phyloP scores from a whole-genome alignment of 2,329 filamentous ascomycete genomes.

The Aspergillus jensenii region DNA sequence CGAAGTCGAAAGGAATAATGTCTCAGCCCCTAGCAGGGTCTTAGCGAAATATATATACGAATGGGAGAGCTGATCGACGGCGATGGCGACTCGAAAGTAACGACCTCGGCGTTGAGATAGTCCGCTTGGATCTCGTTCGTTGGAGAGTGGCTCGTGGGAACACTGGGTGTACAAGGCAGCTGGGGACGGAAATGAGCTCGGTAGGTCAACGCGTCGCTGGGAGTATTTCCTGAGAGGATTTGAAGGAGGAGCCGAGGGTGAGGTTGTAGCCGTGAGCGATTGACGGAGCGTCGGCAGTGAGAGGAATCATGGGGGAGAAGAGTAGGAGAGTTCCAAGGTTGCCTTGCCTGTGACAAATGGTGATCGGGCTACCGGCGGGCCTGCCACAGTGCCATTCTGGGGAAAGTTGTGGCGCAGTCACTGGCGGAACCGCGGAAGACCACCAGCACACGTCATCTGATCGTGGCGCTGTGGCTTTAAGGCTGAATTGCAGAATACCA shows the following conservation, averaged over 20 bases:
- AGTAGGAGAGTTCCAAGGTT: background rate
- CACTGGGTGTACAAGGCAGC: background rate
- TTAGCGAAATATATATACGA: background rate
- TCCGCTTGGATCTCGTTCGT: background rate
- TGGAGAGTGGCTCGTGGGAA: background rate
- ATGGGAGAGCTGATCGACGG: background rate
- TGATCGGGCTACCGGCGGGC: background rate
- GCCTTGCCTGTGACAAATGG: conserved; percentile 8
- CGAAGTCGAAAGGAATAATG: background rate
- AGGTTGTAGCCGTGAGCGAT: background rate
- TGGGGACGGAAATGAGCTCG: background rate
- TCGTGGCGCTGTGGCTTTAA: conserved; percentile 7
- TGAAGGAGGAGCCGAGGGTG: background rate
- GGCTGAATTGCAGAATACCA: background rate
- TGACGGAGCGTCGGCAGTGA: background rate
- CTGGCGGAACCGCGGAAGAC: conserved; percentile 1
- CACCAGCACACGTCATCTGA: conserved; percentile 7
- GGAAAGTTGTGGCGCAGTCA: conserved; percentile 6
- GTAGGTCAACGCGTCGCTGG: background rate
- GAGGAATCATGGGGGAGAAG: conserved; percentile 3
- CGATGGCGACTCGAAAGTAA: background rate
- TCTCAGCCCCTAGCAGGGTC: background rate
- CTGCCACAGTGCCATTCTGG: conserved; percentile 7
- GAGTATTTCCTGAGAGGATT: background rate
- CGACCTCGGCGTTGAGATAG: background rate